phyloP scores from a whole-genome alignment of 257 asterid species.

The Voacanga thouarsii region DNA sequence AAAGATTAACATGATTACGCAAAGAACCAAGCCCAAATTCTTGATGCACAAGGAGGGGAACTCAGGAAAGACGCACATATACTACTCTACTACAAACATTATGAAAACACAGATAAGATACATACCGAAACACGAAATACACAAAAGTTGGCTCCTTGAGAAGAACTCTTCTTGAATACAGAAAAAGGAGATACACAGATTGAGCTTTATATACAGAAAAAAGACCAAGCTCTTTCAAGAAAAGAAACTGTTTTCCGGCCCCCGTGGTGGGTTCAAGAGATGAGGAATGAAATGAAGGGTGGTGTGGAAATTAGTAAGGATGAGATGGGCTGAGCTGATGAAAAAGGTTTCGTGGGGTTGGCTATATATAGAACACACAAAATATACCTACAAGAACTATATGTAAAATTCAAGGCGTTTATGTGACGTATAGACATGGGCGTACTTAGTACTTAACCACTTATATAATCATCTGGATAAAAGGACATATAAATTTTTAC shows the following conservation, averaged over 20 bases:
- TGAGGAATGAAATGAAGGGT: not conserved
- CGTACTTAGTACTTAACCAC: not conserved
- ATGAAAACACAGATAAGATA: not conserved
- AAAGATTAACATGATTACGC: not conserved
- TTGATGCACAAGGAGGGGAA: not conserved
- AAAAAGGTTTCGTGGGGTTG: not conserved
- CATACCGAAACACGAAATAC: slow-evolving; percentile 4
- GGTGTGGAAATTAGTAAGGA: not conserved
- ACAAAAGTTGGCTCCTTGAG: slow-evolving; percentile 9
- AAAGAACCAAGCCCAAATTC: not conserved
- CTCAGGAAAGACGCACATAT: no score
- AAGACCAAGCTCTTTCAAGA: not conserved
- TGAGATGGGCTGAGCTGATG: slow-evolving; percentile 1
- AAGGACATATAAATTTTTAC: no score
- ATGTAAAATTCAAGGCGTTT: not conserved
- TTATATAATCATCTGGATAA: not conserved
- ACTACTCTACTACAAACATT: not conserved
- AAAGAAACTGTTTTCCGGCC: not conserved
- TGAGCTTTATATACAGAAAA: not conserved
- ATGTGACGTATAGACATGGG: not conserved
- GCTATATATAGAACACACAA: not conserved
- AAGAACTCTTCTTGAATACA: not conserved
- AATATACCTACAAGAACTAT: not conserved
- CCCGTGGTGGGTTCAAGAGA: not conserved
- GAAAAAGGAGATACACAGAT: not conserved